phyloP scores from a whole-genome alignment of 2,329 filamentous ascomycete genomes.

The Apiospora pterosperma region DNA sequence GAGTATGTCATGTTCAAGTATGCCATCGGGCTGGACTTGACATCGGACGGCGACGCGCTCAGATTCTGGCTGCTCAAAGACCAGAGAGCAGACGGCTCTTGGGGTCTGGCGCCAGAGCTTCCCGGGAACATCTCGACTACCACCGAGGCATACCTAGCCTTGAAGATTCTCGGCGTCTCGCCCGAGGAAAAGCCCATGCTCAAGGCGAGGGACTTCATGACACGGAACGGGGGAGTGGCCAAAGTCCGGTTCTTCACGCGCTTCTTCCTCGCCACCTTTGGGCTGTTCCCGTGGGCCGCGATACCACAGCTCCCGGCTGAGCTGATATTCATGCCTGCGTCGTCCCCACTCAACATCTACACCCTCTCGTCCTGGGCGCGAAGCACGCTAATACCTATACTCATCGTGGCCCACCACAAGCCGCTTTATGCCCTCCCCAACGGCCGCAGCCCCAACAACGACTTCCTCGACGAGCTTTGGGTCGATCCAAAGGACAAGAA shows the following conservation, averaged over 20 bases:
- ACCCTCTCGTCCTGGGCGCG: conserved; percentile 24
- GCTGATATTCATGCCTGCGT: conserved; percentile 26
- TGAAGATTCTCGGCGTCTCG: conserved; percentile 27
- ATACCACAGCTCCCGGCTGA: conserved; percentile 30
- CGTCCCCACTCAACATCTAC: conserved; percentile 27
- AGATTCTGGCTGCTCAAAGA: neutral
- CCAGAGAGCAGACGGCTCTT: conserved; percentile 24
- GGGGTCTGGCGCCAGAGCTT: conserved; percentile 21
- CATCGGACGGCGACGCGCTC: neutral
- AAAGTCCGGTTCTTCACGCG: conserved; percentile 23
- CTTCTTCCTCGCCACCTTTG: conserved; percentile 18
- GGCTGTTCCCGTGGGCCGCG: conserved; percentile 29
- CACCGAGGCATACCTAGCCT: conserved; percentile 30
- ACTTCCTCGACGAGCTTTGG: conserved; percentile 31
- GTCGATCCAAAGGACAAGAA: conserved; percentile 13
- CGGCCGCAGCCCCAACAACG: conserved; percentile 13
- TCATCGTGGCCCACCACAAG: conserved; percentile 23
- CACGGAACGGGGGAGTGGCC: conserved; percentile 23
- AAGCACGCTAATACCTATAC: conserved; percentile 17
- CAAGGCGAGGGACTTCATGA: conserved; percentile 20
- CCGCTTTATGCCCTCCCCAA: conserved; percentile 26
- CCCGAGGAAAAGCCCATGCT: conserved; percentile 13
- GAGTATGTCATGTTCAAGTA: conserved; percentile 2
- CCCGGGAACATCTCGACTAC: conserved; percentile 18
- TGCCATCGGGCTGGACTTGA: neutral